Evolutionary conservation across 176 grass and related monocot species (phyloP).

Genomic region (Tillandsia fasciculata): DNA sequence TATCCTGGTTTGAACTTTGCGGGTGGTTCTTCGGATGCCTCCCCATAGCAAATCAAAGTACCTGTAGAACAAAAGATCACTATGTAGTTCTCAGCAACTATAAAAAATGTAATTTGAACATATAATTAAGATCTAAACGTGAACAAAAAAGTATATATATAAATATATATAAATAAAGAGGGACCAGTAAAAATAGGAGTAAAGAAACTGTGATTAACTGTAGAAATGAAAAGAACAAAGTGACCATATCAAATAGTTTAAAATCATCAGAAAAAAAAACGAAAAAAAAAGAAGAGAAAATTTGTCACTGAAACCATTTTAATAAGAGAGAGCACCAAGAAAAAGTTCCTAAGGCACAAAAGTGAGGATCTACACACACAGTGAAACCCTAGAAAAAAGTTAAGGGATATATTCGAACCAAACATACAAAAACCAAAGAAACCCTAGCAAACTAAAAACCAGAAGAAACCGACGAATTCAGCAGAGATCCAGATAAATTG

Average conservation of each 20-base stretch:
- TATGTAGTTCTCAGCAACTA: neutral
- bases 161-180: neutral
- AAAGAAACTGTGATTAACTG: neutral
- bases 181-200: neutral
- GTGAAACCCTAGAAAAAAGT: neutral
- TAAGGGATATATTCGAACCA: neutral
- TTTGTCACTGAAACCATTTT: neutral
- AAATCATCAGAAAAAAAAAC: neutral
- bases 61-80: neutral
- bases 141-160: neutral
- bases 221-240: neutral
- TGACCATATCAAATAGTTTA: neutral
- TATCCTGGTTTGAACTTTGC: conserved; percentile 31
- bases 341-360: neutral
- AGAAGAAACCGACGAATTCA: neutral
- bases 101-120: neutral
- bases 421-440: neutral
- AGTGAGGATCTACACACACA: neutral
- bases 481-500: neutral
- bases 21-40: neutral
- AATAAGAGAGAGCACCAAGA: neutral
- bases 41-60: neutral
- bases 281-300: neutral
- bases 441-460: neutral
- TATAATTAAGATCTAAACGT: neutral